These are phyloP conservation scores for Ganoderma meredithae DNA, from an alignment of 1,284 basidiomycete species.

Conservation along the genomic window DNA sequence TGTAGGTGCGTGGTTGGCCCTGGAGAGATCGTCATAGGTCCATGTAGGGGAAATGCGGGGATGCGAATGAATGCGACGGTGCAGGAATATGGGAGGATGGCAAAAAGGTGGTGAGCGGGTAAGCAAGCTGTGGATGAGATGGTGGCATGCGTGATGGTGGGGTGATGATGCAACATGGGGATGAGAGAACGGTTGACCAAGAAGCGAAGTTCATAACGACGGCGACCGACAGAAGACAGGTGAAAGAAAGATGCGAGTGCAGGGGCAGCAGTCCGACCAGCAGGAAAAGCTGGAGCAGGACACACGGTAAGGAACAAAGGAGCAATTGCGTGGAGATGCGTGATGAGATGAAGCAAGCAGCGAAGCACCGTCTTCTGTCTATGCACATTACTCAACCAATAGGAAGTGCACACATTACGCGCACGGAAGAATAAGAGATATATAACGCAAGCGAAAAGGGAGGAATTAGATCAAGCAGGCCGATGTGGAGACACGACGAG, in stretches of 20 bases:
- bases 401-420: slow-evolving; percentile 29
- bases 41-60: neutral
- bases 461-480: slow-evolving; percentile 5
- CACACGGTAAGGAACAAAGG: neutral
- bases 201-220: slow-evolving; percentile 13
- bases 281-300: slow-evolving; percentile 7
- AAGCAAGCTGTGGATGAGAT: slow-evolving; percentile 3
- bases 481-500: slow-evolving; percentile 5
- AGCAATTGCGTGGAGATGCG: neutral
- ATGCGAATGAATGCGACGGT: neutral
- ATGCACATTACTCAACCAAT: slow-evolving; percentile 31
- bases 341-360: slow-evolving; percentile 4
- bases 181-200: slow-evolving; percentile 1
- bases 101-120: slow-evolving; percentile 3
- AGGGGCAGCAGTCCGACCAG: slow-evolving; percentile 2
- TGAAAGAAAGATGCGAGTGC: neutral
- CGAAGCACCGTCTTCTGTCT: slow-evolving; percentile 18
- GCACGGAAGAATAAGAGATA: slow-evolving; percentile 31
- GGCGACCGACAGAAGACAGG: slow-evolving; percentile 22
- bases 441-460: slow-evolving; percentile 26
- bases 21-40: neutral
- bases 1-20: neutral
- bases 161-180: neutral
- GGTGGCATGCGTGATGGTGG: neutral
- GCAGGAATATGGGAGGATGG: neutral